Evolutionary conservation across 2,329 filamentous ascomycete genomes (phyloP), one percentile per base, ranked within the genome.

Genomic region (Penicillium brasilianum): DNA sequence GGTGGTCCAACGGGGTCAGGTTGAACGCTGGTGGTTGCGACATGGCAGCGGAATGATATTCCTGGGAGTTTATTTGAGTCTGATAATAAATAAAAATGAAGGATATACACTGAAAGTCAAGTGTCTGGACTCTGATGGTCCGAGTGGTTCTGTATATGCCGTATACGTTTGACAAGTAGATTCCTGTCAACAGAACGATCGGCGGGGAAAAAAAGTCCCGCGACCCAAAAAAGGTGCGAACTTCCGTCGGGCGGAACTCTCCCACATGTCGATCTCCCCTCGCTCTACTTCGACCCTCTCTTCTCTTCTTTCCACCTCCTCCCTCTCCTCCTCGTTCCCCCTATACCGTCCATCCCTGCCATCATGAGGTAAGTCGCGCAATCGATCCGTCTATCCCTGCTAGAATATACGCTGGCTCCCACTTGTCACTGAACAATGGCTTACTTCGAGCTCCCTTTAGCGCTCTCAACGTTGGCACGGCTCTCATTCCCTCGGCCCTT

Each of bases 401-500:
- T n/a, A 34, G n/a, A 50, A 10, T 34, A 20, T 36, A n/a, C n/a
- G 11, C 20, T 6, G 7, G 18, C 34, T 37, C 25, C 14, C 50
- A 16, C 39, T n/a, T 22, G 28, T 58, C 58, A 16, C 54, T 61
- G 20, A 18, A 50, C 59, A 64, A 60, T 65, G 59, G 57, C 59
- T 62, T 55, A 63, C 58, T 48, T 20, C 28, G 18, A 18, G 13
- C 41, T 16, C 52, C 49, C 28, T 55, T 30, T 62, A 74, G 71
- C 66, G 65, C 71, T 64, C 63, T 73, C 58, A 92, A 90, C 74
- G 79, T 94, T 74, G 87, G 92, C 78, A 91, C 90, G 74, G 86
- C 96, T 71, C 93, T 94, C 77, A 89, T 96, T 72, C 93, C 93
- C 64, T 89, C 88, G n/a, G 87, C 84, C 61, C 85, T 97, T 37